Evolutionary conservation across 1,284 basidiomycete genomes (phyloP), one percentile per base, ranked within the genome.

Genomic region (Sanghuangporus baumii): DNA sequence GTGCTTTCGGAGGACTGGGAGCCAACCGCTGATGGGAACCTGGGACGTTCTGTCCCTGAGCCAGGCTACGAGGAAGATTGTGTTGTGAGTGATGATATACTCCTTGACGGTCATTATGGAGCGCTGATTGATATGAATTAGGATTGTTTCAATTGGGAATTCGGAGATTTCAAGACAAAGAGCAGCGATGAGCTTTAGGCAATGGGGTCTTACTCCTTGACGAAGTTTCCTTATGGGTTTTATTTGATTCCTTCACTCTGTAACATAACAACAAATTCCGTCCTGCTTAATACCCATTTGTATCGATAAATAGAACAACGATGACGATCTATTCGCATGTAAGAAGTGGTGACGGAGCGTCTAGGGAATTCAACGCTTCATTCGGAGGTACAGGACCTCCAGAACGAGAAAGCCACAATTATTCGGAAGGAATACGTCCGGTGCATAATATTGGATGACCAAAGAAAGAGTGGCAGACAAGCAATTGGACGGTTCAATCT

Each of bases 81-180:
- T 69, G 71, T 80, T 40, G 84, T 86, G 62, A 68, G 83, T 76
- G 20, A 46, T n/a, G 16, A n/a, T 20, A 57, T 20, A 36, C 52
- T 37, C 36, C 59, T 47, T 31, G 31, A 46, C 31, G 40, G 2
- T 18, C 26, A 16, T 38, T 34, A 40, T n/a, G 54, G 38, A 47
- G 47, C 47, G 7, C 26, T 59, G 2, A 59, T 34, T 2, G 51
- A 8, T 48, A 31, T 46, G 46, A 23, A 57, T 14, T 60, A 88
- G 85, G 87, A 89, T 66, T 89, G 87, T 69, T 85, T 76, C 68
- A 83, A 79, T 68, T 89, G 87, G 87, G 82, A 87, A 65, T 89
- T 79, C 68, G 86, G 85, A 9, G 73, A 81, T 56, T 86, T 54
- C 31, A 54, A 54, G 52, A 12, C 12, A 14, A 54, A 37, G 52